These are phyloP conservation scores for Paramyrothecium roridum DNA, from an alignment of 2,329 filamentous ascomycete species.

Conservation along the genomic window DNA sequence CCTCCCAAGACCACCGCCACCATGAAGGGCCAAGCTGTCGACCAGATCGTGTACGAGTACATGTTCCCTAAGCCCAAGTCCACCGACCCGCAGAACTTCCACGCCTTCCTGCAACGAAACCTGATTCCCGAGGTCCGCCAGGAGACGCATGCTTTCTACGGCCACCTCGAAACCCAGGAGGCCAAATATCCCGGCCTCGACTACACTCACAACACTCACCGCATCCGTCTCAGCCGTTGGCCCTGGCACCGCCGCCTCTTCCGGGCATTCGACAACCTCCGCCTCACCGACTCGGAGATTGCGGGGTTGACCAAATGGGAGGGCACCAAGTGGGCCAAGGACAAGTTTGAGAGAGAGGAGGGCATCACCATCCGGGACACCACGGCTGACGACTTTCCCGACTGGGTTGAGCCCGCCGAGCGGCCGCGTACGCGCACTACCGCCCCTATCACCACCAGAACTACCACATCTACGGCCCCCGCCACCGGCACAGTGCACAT, in stretches of 20 bases:
- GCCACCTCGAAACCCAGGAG: slow-evolving; percentile 74
- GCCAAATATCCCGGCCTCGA: slow-evolving; percentile 80
- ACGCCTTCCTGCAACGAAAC: slow-evolving; percentile 64
- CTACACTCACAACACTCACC: slow-evolving; percentile 70
- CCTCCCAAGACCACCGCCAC: slow-evolving; percentile 16
- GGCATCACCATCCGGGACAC: slow-evolving; percentile 68
- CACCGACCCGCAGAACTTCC: slow-evolving; percentile 69
- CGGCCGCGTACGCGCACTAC: slow-evolving; percentile 7
- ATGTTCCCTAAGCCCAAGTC: slow-evolving; percentile 68
- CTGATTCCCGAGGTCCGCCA: slow-evolving; percentile 76
- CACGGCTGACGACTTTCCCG: slow-evolving; percentile 63
- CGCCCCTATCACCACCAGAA: not conserved
- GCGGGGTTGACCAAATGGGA: slow-evolving; percentile 75
- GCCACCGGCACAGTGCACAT: not conserved
- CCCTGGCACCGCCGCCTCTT: slow-evolving; percentile 75
- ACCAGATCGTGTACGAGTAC: slow-evolving; percentile 69
- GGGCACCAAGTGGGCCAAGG: slow-evolving; percentile 78
- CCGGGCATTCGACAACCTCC: slow-evolving; percentile 68
- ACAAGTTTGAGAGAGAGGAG: slow-evolving; percentile 75
- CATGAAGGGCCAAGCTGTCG: slow-evolving; percentile 71
- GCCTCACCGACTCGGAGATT: slow-evolving; percentile 68
- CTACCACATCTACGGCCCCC: not conserved
- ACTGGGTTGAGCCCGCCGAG: slow-evolving; percentile 41
- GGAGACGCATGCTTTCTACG: slow-evolving; percentile 76
- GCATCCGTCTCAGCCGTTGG: slow-evolving; percentile 74